Percentiles rank a stretch among this genome's conserved stretches.
Evolutionary conservation across 2,329 filamentous ascomycete species (phyloP).

Genomic region (Septoria linicola): DNA sequence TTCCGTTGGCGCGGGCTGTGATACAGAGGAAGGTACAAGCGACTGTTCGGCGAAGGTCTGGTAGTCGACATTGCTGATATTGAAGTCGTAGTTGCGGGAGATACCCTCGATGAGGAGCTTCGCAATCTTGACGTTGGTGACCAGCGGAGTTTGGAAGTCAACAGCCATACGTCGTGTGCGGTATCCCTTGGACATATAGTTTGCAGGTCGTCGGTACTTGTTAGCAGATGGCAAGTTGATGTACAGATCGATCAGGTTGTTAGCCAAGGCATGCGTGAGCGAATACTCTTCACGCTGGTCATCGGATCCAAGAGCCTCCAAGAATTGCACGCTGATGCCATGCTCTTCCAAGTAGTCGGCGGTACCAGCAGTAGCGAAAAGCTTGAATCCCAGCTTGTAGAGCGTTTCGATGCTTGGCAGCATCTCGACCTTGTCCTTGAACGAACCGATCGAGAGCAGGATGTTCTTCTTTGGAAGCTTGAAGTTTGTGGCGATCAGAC

Average conservation of each 20-base stretch:
- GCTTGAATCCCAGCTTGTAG: conserved; percentile 86
- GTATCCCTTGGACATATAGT: conserved; percentile 98
- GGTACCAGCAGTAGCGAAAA: conserved; percentile 94
- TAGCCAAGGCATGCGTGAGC: conserved; percentile 90
- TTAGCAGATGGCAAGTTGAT: conserved; percentile 99
- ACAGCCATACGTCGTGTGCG: conserved; percentile 96
- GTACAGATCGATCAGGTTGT: conserved; percentile 97
- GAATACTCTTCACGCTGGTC: conserved; percentile 95
- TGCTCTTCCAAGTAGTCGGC: conserved; percentile 95
- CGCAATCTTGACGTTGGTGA: conserved; percentile 99
- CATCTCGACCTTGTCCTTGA: conserved; percentile 98
- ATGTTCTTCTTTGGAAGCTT: conserved; percentile 95
- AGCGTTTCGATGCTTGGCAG: conserved; percentile 87
- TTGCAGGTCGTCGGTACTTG: conserved; percentile 91
- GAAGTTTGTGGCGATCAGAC: conserved; percentile 92
- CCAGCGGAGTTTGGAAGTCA: conserved; percentile 92
- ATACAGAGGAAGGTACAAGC: conserved; percentile 32
- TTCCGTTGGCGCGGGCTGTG: conserved; percentile 52
- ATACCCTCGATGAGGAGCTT: conserved; percentile 96
- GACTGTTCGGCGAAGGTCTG: conserved; percentile 67
- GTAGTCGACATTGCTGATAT: conserved; percentile 80
- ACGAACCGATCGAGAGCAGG: conserved; percentile 90
- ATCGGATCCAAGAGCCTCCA: conserved; percentile 78
- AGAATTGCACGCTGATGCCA: conserved; percentile 85
- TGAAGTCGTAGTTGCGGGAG: conserved; percentile 80